Conservation (phyloP, 208 protist species). For the Perkinsela sp. region DNA sequence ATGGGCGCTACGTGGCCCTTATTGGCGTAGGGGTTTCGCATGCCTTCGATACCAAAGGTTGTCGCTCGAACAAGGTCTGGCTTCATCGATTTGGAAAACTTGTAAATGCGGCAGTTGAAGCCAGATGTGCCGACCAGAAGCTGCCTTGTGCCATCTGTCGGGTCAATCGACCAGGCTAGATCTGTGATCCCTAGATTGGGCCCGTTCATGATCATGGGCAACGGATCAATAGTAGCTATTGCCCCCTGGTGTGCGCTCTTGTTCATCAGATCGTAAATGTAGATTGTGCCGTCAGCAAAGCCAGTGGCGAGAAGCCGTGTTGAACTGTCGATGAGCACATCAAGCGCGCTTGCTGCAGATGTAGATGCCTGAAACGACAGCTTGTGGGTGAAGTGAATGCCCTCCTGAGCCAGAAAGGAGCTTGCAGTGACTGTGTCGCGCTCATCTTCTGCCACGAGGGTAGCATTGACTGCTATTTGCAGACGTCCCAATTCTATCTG, state of each 20-base stretch:
- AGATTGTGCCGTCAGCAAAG: not conserved
- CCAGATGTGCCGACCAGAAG: not conserved
- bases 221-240: not conserved
- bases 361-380: not conserved
- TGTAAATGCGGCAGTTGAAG: not conserved
- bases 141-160: not conserved
- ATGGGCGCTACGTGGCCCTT: not conserved
- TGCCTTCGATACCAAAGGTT: not conserved
- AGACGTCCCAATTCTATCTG: not conserved
- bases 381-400: not conserved
- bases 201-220: not conserved
- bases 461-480: not conserved
- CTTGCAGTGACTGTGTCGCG: not conserved
- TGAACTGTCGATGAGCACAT: not conserved
- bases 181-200: not conserved
- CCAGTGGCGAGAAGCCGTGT: not conserved
- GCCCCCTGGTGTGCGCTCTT: not conserved
- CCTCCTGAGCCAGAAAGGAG: not conserved
- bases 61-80: not conserved
- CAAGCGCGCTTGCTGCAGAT: not conserved
- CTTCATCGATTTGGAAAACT: not conserved
- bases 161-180: not conserved
- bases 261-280: not conserved
- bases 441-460: not conserved
- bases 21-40: not conserved